Percentiles rank a stretch among this genome's conserved stretches.
Evolutionary conservation across 169 alveolate species (phyloP).

Genomic region (Cardiosporidium cionae): DNA sequence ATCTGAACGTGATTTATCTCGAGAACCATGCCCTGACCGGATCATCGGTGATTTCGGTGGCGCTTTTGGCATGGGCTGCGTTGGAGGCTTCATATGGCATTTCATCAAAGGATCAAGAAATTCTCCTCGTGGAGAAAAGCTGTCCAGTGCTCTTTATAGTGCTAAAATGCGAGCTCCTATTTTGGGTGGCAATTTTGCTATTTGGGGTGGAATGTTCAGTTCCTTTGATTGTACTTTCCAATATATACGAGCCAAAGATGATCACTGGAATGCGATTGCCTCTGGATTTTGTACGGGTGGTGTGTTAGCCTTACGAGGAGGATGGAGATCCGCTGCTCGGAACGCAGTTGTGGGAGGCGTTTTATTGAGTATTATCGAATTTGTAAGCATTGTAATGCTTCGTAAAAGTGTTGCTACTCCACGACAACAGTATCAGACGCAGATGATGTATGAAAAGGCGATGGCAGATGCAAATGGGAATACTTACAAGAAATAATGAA

Average conservation of each 20-base stretch:
- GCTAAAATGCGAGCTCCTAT: constrained; percentile 85
- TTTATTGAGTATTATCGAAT: constrained; percentile 40
- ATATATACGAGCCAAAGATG: constrained; percentile 80
- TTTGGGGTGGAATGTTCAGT: constrained; percentile 94
- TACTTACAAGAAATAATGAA: no score
- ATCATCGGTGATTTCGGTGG: constrained; percentile 92
- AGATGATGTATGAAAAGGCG: not conserved
- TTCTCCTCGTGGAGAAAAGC: constrained; percentile 73
- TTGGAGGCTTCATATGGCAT: constrained; percentile 88
- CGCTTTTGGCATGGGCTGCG: constrained; percentile 91
- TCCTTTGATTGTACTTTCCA: constrained; percentile 84
- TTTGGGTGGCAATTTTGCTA: constrained; percentile 87
- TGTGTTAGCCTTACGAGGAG: constrained; percentile 34
- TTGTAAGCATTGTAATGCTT: constrained; percentile 13
- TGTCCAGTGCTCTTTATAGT: constrained; percentile 81
- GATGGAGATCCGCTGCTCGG: constrained; percentile 37
- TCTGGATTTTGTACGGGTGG: constrained; percentile 92
- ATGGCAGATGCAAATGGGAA: no score
- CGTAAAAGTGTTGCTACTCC: not conserved
- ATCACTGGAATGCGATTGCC: constrained; percentile 86
- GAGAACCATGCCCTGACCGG: constrained; percentile 94
- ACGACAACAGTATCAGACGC: not conserved
- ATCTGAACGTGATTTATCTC: constrained; percentile 58
- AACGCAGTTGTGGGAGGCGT: constrained; percentile 48
- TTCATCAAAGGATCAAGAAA: constrained; percentile 82